A percentile compares a stretch with the other conserved stretches of the same genome.
Evolutionary conservation across 1,139 yeast genomes (phyloP).

Genomic region (Pichia sp.): DNA sequence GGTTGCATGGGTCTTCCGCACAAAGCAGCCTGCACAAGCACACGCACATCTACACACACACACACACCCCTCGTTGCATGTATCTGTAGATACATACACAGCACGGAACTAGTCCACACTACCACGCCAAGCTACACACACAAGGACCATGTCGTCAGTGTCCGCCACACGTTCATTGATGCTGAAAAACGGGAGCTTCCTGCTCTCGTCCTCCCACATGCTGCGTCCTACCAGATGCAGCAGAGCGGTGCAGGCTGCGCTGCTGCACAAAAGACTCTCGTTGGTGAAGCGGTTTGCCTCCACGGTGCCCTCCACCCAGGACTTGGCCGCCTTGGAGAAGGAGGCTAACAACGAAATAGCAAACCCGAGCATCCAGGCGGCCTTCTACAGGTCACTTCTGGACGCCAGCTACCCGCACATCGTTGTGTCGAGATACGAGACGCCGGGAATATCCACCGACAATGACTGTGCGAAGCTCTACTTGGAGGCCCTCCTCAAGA

Average conservation of each 20-base stretch:
- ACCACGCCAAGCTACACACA: not conserved
- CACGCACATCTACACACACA: too few species aligned
- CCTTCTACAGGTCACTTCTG: slow-evolving; percentile 68
- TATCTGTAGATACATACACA: not conserved
- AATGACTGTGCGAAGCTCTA: slow-evolving; percentile 75
- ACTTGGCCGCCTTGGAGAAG: slow-evolving; percentile 71
- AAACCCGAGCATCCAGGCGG: slow-evolving; percentile 71
- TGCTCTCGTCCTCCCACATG: not conserved
- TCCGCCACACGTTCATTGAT: slow-evolving; percentile 1
- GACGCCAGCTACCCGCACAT: slow-evolving; percentile 86
- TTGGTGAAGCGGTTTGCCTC: slow-evolving; percentile 14
- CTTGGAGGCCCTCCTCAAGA: slow-evolving; percentile 69
- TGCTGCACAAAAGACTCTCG: not conserved
- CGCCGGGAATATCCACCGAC: slow-evolving; percentile 81
- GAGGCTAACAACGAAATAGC: slow-evolving; percentile 69
- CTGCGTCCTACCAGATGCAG: not conserved
- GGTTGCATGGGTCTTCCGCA: too few species aligned
- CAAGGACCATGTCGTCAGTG: not conserved
- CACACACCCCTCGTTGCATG: not conserved
- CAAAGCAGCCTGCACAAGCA: too few species aligned
- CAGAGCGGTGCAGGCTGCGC: slow-evolving; percentile 1
- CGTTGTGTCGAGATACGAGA: slow-evolving; percentile 86
- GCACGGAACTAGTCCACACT: not conserved
- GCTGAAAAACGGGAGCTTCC: not conserved
- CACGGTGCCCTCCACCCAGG: slow-evolving; percentile 22